phyloP scores from a whole-genome alignment of 2,329 filamentous ascomycete species.

The Thielaviopsis populi region DNA sequence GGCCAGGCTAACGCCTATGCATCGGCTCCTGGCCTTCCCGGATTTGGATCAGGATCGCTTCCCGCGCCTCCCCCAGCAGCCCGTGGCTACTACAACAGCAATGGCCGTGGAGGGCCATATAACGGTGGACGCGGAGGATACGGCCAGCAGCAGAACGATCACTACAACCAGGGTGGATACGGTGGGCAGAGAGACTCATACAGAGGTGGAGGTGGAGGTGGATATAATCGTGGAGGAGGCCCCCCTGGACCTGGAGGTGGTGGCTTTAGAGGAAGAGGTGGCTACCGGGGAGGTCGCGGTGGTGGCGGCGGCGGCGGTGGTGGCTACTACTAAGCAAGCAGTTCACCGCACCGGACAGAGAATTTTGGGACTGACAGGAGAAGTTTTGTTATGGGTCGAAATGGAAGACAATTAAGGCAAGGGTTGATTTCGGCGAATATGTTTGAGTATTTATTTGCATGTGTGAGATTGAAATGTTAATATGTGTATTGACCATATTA shows the following conservation, averaged over 20 bases:
- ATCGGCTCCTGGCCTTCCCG: slow-evolving; percentile 31
- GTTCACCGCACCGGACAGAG: not conserved
- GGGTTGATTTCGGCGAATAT: not conserved
- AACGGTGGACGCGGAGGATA: slow-evolving; percentile 3
- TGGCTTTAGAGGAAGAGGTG: slow-evolving; percentile 7
- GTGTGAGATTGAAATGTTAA: not conserved
- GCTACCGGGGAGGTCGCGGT: slow-evolving; percentile 12
- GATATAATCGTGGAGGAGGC: slow-evolving; percentile 3
- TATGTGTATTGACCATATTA: not conserved
- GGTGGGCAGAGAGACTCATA: slow-evolving; percentile 4
- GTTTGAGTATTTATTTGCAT: not conserved
- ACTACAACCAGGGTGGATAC: slow-evolving; percentile 6
- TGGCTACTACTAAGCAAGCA: slow-evolving; percentile 5
- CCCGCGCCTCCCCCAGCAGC: slow-evolving; percentile 30
- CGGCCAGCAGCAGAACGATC: slow-evolving; percentile 2
- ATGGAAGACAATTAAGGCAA: not conserved
- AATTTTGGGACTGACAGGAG: not conserved
- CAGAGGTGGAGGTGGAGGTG: slow-evolving; percentile 9
- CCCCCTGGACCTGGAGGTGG: not conserved
- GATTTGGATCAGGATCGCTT: slow-evolving; percentile 30
- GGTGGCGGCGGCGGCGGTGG: slow-evolving; percentile 5
- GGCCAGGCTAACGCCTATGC: slow-evolving; percentile 26
- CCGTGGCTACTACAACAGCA: slow-evolving; percentile 14
- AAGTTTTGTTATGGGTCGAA: not conserved
- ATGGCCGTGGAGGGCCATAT: slow-evolving; percentile 14